Evolutionary conservation across 768 basidiomycete species (phyloP), one percentile per base, ranked within the genome.

Genomic region (Jaapia argillacea): DNA sequence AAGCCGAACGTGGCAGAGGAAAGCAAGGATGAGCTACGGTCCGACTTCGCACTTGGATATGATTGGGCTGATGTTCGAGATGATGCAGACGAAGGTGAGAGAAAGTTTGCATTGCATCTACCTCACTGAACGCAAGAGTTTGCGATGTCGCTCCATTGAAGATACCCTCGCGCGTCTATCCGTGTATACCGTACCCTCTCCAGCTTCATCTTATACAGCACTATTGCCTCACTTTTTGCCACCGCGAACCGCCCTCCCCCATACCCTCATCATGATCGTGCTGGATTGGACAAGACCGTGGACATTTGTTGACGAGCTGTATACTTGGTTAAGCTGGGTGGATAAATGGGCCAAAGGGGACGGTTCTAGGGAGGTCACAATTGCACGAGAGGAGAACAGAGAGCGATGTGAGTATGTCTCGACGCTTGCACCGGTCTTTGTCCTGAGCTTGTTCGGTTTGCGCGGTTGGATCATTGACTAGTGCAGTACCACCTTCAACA

Each of bases 231-330:
- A 82, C 46, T 87, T 90, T 50, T 61, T 92, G 21, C 85, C 87
- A 1, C 81, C 89, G 1, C 70, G 77, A 45, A 65, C 72, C 23
- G 66, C 76, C 4, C 61, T 89, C 10, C 72, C 75, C 2, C 81
- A 88, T 49, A 83, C 85, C 0, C 67, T 88, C 24, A 77, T 91
- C 36, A 65, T 96, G 54, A 85, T 98, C 52, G 78, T 82, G 0
- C 66, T 99, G 6, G 94, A 99, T 60, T 99, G 96, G 94, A 94
- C 91, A 51, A 76, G 76, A 50, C 94, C 94, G 1, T 93, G 89
- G 79, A 76, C 81, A 1, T 98, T 98, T 59, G 66, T 96, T 2
- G 77, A 84, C 12, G 85, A 97, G 54, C 64, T 99, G 6, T 68
- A 85, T 48, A 73, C 66, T 37, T 98, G 94, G 94, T 64, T 98